Conservation (phyloP, 345 rosid species). For the Cardiospermum halicacabum region DNA sequence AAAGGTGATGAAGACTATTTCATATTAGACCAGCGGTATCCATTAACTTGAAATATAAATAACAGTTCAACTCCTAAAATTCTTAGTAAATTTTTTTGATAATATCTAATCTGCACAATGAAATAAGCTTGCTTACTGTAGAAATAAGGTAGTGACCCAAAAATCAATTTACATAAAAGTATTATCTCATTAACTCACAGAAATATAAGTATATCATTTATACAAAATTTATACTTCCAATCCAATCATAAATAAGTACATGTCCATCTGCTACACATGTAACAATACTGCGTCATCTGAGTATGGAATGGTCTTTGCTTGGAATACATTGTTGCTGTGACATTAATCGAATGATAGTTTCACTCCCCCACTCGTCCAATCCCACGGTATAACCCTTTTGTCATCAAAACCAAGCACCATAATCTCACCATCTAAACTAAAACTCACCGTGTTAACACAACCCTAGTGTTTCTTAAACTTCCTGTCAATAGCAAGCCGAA, state of each 20-base stretch:
- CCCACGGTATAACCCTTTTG: slow-evolving; percentile 61
- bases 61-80: background rate
- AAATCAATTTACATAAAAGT: background rate
- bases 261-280: slow-evolving; percentile 94
- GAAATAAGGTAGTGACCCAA: background rate
- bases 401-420: slow-evolving; percentile 88
- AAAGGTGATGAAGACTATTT: background rate
- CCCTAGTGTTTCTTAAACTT: slow-evolving; percentile 72
- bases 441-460: slow-evolving; percentile 77
- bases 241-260: slow-evolving; percentile 33
- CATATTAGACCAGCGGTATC: background rate
- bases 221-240: background rate
- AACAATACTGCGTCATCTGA: slow-evolving; percentile 75
- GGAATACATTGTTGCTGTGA: slow-evolving; percentile 69
- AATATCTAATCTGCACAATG: too few species aligned
- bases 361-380: slow-evolving; percentile 61
- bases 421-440: slow-evolving; percentile 53
- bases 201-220: background rate
- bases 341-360: slow-evolving; percentile 71
- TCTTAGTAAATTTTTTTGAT: too few species aligned
- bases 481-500: slow-evolving; percentile 49
- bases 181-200: background rate
- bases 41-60: background rate
- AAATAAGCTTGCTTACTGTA: too few species aligned
- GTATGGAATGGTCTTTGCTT: slow-evolving; percentile 79